Evolutionary conservation across 352 stramenopile genomes (phyloP).

Genomic region (Phytopythium vexans): DNA sequence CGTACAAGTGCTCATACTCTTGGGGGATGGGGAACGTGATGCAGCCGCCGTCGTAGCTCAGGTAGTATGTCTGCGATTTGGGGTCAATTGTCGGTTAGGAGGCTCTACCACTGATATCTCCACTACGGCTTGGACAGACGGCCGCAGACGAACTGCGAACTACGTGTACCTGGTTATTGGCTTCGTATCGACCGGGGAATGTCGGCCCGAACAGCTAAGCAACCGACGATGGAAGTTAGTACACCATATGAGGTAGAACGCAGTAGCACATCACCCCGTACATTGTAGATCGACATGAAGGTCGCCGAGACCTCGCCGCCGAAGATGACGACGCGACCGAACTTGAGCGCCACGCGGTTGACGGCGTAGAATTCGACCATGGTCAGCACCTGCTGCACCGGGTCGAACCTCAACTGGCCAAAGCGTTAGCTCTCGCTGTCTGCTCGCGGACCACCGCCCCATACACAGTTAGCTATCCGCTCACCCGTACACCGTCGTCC

Average conservation of each 20-base stretch:
- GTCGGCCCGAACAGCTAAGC: slow-evolving; percentile 78
- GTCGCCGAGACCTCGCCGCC: slow-evolving; percentile 71
- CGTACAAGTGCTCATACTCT: slow-evolving; percentile 70
- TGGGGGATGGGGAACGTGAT: slow-evolving; percentile 77
- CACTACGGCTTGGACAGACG: no score
- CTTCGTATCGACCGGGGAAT: slow-evolving; percentile 77
- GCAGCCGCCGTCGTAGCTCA: slow-evolving; percentile 69
- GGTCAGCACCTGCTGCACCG: slow-evolving; percentile 62
- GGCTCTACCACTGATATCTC: no score
- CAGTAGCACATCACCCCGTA: slow-evolving; percentile 17
- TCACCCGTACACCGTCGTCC: slow-evolving; percentile 68
- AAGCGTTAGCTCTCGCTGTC: background rate
- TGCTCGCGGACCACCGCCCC: background rate
- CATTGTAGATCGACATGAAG: slow-evolving; percentile 89
- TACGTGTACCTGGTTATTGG: slow-evolving; percentile 40
- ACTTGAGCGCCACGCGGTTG: slow-evolving; percentile 75
- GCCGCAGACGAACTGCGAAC: background rate
- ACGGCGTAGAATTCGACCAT: slow-evolving; percentile 80
- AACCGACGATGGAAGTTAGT: background rate
- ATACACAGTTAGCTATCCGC: background rate
- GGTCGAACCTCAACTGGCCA: slow-evolving; percentile 61
- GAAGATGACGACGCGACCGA: slow-evolving; percentile 81
- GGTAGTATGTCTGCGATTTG: slow-evolving; percentile 49
- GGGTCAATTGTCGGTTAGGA: background rate
- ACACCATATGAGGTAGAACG: background rate